Evolutionary conservation across 306 rosid species (phyloP).

Genomic region (Citrullus amarus): DNA sequence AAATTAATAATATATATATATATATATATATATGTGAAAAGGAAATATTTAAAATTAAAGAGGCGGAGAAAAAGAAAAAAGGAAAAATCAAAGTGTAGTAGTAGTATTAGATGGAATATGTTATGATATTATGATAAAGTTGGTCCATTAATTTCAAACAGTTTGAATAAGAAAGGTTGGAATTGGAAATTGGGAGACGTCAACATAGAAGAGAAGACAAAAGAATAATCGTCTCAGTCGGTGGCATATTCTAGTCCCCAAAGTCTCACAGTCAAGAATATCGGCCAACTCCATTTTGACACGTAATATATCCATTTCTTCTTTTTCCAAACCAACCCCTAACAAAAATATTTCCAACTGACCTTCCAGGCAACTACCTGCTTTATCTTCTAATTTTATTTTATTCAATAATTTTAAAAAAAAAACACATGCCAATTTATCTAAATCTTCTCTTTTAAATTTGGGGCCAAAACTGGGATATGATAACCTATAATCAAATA

Average conservation of each 20-base stretch:
- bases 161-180: background rate
- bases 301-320: slow-evolving; percentile 24
- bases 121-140: background rate
- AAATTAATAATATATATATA: slow-evolving; percentile 8
- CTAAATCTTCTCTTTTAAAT: no score
- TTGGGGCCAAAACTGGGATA: no score
- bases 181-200: background rate
- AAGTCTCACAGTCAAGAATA: slow-evolving; percentile 43
- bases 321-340: background rate
- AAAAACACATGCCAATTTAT: no score
- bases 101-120: background rate
- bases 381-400: background rate
- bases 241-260: slow-evolving; percentile 12
- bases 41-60: slow-evolving; percentile 8
- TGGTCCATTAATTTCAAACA: background rate
- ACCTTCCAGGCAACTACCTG: slow-evolving; percentile 42
- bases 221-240: background rate
- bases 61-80: slow-evolving; percentile 22
- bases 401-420: no score
- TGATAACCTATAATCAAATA: no score
- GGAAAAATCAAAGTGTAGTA: background rate
- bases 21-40: slow-evolving; percentile 16
- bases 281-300: slow-evolving; percentile 39
- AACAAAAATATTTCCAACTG: background rate
- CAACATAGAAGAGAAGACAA: slow-evolving; percentile 6